Evolutionary conservation across 2,329 filamentous ascomycete genomes (phyloP).

Genomic region (Fusarium transvaalense): DNA sequence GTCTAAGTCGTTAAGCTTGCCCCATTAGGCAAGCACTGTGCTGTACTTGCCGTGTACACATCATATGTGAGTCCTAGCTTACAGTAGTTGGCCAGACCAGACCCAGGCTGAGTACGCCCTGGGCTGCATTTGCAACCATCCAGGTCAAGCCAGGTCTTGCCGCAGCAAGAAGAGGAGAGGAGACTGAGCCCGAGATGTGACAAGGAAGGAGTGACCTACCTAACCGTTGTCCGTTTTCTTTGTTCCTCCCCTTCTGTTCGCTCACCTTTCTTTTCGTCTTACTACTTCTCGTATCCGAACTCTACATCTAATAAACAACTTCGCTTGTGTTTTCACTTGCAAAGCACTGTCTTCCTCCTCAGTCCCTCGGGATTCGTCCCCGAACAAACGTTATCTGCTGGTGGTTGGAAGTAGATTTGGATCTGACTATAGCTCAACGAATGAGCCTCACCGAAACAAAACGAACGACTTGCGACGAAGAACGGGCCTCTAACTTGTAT

Average conservation of each 20-base stretch:
- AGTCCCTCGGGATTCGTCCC: conserved; percentile 30
- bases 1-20: conserved; percentile 12
- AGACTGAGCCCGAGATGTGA: conserved; percentile 34
- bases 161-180: conserved; percentile 26
- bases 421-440: not conserved
- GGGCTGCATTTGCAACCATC: conserved; percentile 35
- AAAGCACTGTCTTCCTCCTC: conserved; percentile 5
- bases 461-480: conserved; percentile 18
- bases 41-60: conserved; percentile 25
- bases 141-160: conserved; percentile 36
- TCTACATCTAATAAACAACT: not conserved
- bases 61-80: conserved; percentile 26
- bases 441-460: conserved; percentile 8
- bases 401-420: conserved; percentile 3
- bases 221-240: conserved; percentile 29
- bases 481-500: not conserved
- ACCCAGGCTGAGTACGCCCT: conserved; percentile 32
- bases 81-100: conserved; percentile 4
- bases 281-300: not conserved
- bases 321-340: conserved; percentile 12
- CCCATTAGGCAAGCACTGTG: conserved; percentile 23
- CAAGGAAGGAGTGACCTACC: conserved; percentile 7
- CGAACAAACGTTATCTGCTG: not conserved
- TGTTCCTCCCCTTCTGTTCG: conserved; percentile 25
- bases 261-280: conserved; percentile 14